Conservation (phyloP, 148 eudicot genomes). For the Limonium bicolor region DNA sequence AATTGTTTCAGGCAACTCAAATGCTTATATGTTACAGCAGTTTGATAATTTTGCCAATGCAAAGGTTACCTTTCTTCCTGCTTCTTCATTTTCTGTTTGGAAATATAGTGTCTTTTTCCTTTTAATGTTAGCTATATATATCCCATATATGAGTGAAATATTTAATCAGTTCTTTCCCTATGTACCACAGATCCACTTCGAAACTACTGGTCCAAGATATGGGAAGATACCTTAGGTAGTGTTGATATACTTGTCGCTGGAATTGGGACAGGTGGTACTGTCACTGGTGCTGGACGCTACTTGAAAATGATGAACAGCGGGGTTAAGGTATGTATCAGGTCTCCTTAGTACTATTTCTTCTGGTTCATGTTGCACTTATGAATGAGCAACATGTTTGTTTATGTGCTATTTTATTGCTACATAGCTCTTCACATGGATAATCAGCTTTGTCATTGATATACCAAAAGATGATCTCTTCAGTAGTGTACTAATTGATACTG, state of each 20-base stretch:
- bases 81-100: not conserved
- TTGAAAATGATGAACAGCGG: slow-evolving; percentile 53
- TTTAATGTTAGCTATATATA: not conserved
- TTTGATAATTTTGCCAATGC: slow-evolving; percentile 59
- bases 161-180: slow-evolving; percentile 1
- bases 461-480: too few relatives aligned
- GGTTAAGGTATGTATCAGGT: slow-evolving; percentile 27
- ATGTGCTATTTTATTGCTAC: not conserved
- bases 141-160: not conserved
- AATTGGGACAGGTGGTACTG: slow-evolving; percentile 72
- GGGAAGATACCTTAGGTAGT: slow-evolving; percentile 62
- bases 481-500: too few relatives aligned
- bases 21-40: slow-evolving; percentile 58
- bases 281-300: slow-evolving; percentile 54
- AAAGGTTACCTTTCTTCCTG: slow-evolving; percentile 24
- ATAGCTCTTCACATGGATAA: too few relatives aligned
- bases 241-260: slow-evolving; percentile 52
- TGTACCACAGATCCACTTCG: slow-evolving; percentile 48
- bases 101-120: not conserved
- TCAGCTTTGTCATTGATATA: too few relatives aligned
- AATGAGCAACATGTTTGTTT: not conserved
- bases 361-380: not conserved
- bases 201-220: slow-evolving; percentile 84
- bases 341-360: not conserved
- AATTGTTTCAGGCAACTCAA: slow-evolving; percentile 37